Conservation (phyloP, 2,329 filamentous ascomycete genomes). For the Fusarium piperis region DNA sequence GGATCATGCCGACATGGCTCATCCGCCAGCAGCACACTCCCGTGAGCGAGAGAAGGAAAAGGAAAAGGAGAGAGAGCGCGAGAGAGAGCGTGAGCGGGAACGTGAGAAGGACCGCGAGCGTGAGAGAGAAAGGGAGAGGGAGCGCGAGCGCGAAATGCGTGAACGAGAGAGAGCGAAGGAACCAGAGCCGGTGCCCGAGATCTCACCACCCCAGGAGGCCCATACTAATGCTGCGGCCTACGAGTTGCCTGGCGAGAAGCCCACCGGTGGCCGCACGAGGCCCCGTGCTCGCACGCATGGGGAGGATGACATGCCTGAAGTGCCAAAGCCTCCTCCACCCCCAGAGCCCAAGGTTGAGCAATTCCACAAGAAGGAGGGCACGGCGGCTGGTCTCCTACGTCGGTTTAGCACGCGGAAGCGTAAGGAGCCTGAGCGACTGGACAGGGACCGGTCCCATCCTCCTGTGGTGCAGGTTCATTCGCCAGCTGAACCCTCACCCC, state of each 20-base stretch:
- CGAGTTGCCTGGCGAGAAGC: slow-evolving; percentile 89
- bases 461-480: slow-evolving; percentile 82
- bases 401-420: slow-evolving; percentile 90
- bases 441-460: slow-evolving; percentile 74
- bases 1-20: slow-evolving; percentile 60
- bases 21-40: slow-evolving; percentile 58
- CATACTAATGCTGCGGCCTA: slow-evolving; percentile 88
- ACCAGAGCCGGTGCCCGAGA: slow-evolving; percentile 70
- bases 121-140: slow-evolving; percentile 47
- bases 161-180: slow-evolving; percentile 50
- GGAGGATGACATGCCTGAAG: slow-evolving; percentile 87
- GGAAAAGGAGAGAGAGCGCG: slow-evolving; percentile 41
- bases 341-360: slow-evolving; percentile 68
- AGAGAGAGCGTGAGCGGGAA: slow-evolving; percentile 31
- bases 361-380: slow-evolving; percentile 83
- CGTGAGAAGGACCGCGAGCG: slow-evolving; percentile 39
- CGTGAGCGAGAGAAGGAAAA: slow-evolving; percentile 46
- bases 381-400: slow-evolving; percentile 83
- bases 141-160: slow-evolving; percentile 46
- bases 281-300: slow-evolving; percentile 92
- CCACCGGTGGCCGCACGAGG: slow-evolving; percentile 83
- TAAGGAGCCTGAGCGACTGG: slow-evolving; percentile 71
- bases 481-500: slow-evolving; percentile 69
- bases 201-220: slow-evolving; percentile 83
- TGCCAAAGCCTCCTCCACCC: slow-evolving; percentile 45